These are phyloP conservation scores for Salpingoeca rosetta DNA, from an alignment of 78 protist species.

Conservation along the genomic window DNA sequence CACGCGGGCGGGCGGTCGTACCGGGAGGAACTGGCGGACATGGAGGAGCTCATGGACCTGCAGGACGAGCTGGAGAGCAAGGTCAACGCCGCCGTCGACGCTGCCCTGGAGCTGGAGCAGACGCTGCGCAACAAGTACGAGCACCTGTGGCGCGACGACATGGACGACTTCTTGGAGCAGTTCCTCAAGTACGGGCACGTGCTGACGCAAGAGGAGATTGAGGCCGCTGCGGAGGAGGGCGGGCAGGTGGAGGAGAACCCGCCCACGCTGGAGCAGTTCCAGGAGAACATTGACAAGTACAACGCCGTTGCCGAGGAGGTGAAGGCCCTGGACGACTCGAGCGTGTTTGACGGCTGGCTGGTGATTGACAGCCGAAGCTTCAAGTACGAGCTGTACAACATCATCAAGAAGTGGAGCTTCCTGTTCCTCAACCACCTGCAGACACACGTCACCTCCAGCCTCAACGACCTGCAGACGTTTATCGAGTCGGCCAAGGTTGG, in stretches of 20 bases:
- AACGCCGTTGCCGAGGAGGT: not conserved
- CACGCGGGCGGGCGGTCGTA: not conserved
- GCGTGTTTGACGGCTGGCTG: conserved; percentile 26
- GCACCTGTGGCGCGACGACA: conserved; percentile 26
- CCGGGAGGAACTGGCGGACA: not conserved
- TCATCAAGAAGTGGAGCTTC: conserved; percentile 33
- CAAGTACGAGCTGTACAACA: not conserved
- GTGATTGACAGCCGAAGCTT: conserved; percentile 41
- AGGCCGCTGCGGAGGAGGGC: not conserved
- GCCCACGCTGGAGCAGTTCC: conserved; percentile 31
- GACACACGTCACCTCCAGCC: not conserved
- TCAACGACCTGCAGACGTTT: not conserved
- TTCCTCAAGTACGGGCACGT: conserved; percentile 17
- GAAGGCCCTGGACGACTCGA: not conserved
- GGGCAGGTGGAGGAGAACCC: not conserved
- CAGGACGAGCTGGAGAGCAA: conserved; percentile 11
- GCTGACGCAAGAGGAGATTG: not conserved
- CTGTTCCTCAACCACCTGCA: conserved; percentile 23
- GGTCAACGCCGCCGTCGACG: conserved; percentile 48
- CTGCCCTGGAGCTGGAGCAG: conserved; percentile 29
- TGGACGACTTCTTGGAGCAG: not conserved
- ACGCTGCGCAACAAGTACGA: conserved; percentile 2
- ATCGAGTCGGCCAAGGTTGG: not conserved
- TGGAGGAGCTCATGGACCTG: conserved; percentile 5
- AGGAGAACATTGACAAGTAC: conserved; percentile 17